Base-by-base conservation (phyloP, 2,329 filamentous ascomycete genomes). In the Cladosporium cucumerinum region DNA sequence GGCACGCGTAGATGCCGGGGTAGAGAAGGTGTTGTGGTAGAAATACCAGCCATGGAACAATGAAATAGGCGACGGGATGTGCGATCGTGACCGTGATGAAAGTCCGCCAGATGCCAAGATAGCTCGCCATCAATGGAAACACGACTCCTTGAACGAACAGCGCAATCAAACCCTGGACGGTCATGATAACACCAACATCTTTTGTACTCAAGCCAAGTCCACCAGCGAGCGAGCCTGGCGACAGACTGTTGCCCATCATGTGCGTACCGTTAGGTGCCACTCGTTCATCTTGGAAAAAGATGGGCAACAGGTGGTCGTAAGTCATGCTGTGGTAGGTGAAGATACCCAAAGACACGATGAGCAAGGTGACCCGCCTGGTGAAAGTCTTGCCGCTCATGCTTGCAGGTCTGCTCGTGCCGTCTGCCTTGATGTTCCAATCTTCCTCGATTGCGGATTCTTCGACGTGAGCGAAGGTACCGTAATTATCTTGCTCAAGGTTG, bases 271-370 rank as follows among this genome's bases (percentile, higher is more conserved):
- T 76, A 54, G 80, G 74, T 28, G 78, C 74, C 67, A 78, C 79
- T 32, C 85, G 84, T 48, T 87, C 84, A 71, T 97, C 93, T 76
- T 97, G 93, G 60, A 97, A 87, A 78, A 97, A 97, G 66, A 97
- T 97, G 8, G 93, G 93, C 62, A 97, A 83, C 0, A 97, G 84
- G 75, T 96, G 91, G 73, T 97, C 94, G 78, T 92, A 97, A 0
- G 90, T 93, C 93, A 97, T 97, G 43, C 90, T 92, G 78, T 97
- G 93, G 75, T 96, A 96, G 5, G 92, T 95, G 79, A 96, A 97
- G 68, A 97, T 91, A 52, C 90, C 91, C 57, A 97, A 80, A 1
- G 93, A 89, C n/a, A 92, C 73, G 46, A 95, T 87, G 61, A 97
- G 85, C 77, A 90, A 88, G 69, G 91, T 81, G 66, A 97, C 88